Conservation (phyloP, 1,284 basidiomycete species). For the Sparassis latifolia region DNA sequence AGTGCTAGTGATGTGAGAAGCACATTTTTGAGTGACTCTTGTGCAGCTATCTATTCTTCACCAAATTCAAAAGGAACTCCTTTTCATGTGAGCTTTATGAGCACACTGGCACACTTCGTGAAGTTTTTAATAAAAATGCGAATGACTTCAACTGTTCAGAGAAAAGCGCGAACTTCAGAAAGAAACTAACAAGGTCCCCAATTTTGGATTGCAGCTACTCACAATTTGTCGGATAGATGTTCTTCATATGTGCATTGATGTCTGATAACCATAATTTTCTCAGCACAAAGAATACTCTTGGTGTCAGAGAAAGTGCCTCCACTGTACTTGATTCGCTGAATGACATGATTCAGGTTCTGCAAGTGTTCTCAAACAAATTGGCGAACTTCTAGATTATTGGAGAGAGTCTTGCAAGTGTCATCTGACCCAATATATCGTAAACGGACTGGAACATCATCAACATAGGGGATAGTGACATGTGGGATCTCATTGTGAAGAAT, state of each 20-base stretch:
- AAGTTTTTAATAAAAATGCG: conserved; percentile 13
- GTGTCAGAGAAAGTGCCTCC: conserved; percentile 2
- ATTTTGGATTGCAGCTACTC: conserved; percentile 17
- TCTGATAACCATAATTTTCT: neutral
- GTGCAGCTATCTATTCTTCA: conserved; percentile 11
- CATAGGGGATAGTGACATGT: neutral
- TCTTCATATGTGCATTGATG: neutral
- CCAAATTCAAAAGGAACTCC: conserved; percentile 15
- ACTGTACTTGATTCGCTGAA: conserved; percentile 13
- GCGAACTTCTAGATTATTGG: conserved; percentile 8
- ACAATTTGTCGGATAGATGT: neutral
- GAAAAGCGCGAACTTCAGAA: conserved; percentile 12
- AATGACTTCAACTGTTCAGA: conserved; percentile 11
- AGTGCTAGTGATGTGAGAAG: no score
- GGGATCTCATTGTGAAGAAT: conserved; percentile 29
- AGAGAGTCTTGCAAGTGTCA: neutral
- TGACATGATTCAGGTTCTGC: conserved; percentile 21
- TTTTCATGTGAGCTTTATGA: conserved; percentile 18
- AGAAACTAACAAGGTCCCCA: conserved; percentile 11
- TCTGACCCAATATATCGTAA: neutral
- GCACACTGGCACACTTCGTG: conserved; percentile 4
- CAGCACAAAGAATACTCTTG: neutral
- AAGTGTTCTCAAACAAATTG: conserved; percentile 25
- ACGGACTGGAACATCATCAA: conserved; percentile 2
- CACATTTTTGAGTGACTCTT: conserved; percentile 20